Conservation (phyloP, 257 asterid species). For the Petrea volubilis region DNA sequence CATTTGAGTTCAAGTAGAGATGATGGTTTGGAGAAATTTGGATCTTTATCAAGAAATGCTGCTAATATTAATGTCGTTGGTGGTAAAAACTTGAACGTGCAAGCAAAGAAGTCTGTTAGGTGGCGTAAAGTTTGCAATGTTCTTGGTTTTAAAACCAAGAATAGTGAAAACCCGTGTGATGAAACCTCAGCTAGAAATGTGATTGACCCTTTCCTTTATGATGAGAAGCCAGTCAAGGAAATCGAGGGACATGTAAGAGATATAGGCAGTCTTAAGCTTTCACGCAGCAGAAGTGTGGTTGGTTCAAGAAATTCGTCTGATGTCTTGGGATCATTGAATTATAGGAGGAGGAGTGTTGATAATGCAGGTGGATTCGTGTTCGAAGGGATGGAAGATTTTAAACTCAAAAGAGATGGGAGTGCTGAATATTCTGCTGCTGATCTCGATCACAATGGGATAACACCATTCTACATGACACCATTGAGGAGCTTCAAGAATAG, state of each 20-base stretch:
- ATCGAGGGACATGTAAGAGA: conserved; percentile 30
- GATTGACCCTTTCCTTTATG: conserved; percentile 28
- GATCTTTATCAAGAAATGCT: conserved; percentile 29
- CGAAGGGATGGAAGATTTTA: conserved; percentile 44
- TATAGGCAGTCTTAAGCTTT: conserved; percentile 46
- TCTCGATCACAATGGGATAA: conserved; percentile 38
- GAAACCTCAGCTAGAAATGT: conserved; percentile 36
- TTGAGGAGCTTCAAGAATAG: conserved; percentile 61
- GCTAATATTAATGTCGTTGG: conserved; percentile 29
- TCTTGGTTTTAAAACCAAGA: conserved; percentile 57
- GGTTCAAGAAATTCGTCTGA: conserved; percentile 60
- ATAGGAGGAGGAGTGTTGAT: conserved; percentile 51
- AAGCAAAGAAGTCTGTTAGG: conserved; percentile 50
- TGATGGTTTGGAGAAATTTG: conserved; percentile 41
- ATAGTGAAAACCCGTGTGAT: conserved; percentile 34
- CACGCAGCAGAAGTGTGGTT: conserved; percentile 60
- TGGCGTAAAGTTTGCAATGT: conserved; percentile 73
- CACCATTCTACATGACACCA: conserved; percentile 83
- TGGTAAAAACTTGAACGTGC: conserved; percentile 30
- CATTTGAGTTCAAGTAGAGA: conserved; percentile 52
- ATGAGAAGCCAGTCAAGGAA: conserved; percentile 42
- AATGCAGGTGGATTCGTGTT: conserved; percentile 38
- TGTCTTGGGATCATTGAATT: conserved; percentile 37
- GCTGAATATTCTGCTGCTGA: conserved; percentile 37
- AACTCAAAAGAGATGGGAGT: conserved; percentile 48